Evolutionary conservation across 768 basidiomycete genomes (phyloP).

Genomic region (Boletus rex-veris): DNA sequence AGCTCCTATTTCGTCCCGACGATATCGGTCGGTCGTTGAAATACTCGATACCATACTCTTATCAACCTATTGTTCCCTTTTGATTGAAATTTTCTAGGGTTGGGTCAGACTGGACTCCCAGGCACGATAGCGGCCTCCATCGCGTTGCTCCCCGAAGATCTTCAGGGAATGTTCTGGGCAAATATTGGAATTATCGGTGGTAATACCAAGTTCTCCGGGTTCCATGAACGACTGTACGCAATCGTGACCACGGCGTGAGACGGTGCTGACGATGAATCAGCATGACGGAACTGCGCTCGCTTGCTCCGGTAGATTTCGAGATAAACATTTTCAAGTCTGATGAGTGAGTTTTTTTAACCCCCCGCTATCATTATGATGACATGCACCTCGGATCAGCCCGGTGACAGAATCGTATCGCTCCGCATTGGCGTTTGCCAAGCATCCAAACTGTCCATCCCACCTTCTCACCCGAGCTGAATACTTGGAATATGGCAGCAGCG

Average conservation of each 20-base stretch:
- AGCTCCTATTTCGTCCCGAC: conserved; percentile 84
- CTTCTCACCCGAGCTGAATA: conserved; percentile 82
- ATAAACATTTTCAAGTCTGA: conserved; percentile 68
- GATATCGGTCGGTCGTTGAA: conserved; percentile 67
- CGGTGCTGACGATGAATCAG: conserved; percentile 39
- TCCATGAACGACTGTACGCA: conserved; percentile 72
- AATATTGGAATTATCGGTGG: conserved; percentile 92
- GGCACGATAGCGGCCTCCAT: conserved; percentile 76
- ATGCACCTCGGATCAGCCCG: conserved; percentile 43
- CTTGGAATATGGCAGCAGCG: conserved; percentile 73
- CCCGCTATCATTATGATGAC: conserved; percentile 14
- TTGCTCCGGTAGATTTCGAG: conserved; percentile 81
- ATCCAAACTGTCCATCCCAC: conserved; percentile 46
- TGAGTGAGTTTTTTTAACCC: conserved; percentile 52
- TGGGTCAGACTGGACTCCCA: conserved; percentile 79
- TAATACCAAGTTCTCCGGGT: conserved; percentile 68
- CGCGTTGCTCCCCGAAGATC: conserved; percentile 66
- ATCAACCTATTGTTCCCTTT: conserved; percentile 6
- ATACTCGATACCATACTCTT: conserved; percentile 6
- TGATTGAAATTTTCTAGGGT: conserved; percentile 41
- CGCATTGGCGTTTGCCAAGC: conserved; percentile 54
- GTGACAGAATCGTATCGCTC: conserved; percentile 63
- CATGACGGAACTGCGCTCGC: conserved; percentile 64
- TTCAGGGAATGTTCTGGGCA: conserved; percentile 93
- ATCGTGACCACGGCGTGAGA: conserved; percentile 10